phyloP scores from a whole-genome alignment of 2,329 filamentous ascomycete genomes.

The Leptographium flavum region DNA sequence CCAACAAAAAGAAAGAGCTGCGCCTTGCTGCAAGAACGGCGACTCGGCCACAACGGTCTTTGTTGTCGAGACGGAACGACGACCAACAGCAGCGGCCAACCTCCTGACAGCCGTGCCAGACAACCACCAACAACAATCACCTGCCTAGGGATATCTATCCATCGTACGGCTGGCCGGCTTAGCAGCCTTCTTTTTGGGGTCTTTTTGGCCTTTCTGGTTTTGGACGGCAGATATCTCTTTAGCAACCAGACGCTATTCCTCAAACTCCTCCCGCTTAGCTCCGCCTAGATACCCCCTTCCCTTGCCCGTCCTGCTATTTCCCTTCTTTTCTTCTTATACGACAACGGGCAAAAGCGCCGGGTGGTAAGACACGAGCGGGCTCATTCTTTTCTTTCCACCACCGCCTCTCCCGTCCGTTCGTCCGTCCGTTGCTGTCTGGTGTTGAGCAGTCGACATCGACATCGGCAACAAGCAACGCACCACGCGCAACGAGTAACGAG shows the following conservation, averaged over 20 bases:
- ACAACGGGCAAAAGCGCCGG: neutral
- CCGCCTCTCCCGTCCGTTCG: too few species aligned
- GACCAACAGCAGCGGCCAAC: too few species aligned
- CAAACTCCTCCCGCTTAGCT: neutral
- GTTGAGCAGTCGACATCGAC: too few species aligned
- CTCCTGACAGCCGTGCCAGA: neutral
- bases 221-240: slow-evolving; percentile 6
- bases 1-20: neutral
- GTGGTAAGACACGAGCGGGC: neutral
- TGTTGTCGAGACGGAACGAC: slow-evolving; percentile 1
- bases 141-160: neutral
- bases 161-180: too few species aligned
- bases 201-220: too few species aligned
- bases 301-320: neutral
- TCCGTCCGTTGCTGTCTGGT: neutral
- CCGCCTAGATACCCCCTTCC: neutral
- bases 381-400: too few species aligned
- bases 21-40: neutral
- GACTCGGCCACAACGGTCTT: slow-evolving; percentile 1
- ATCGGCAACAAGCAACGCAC: too few species aligned
- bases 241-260: slow-evolving; percentile 4
- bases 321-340: neutral
- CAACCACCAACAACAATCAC: neutral
- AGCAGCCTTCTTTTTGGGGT: too few species aligned
- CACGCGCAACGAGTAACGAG: too few species aligned